Percentiles rank a stretch among this genome's conserved stretches.
Conservation (phyloP, 106 monocot genomes). For the Chionographis japonica region DNA sequence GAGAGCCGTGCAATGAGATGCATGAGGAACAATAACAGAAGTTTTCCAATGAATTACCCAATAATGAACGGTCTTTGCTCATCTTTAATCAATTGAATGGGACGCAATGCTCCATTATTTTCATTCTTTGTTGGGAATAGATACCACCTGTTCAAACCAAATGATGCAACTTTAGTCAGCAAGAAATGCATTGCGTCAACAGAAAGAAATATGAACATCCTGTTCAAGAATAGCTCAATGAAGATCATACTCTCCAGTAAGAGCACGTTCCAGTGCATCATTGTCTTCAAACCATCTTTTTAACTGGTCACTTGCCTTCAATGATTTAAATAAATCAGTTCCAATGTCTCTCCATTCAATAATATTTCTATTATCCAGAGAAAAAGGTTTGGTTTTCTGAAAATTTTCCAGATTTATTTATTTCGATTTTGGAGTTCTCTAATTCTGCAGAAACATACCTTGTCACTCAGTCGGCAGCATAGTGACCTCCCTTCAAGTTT, state of each 20-base stretch:
- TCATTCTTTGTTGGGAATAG: conserved; percentile 49
- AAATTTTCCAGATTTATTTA: not conserved
- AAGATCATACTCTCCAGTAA: conserved; percentile 85
- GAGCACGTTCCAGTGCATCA: conserved; percentile 87
- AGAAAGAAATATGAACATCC: not conserved
- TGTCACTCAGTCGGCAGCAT: conserved; percentile 80
- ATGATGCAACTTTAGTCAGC: not conserved
- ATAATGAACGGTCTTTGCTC: conserved; percentile 36
- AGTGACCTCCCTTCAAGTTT: conserved; percentile 86
- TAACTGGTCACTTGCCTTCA: conserved; percentile 87
- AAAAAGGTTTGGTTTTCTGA: too few relatives aligned
- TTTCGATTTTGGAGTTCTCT: not conserved
- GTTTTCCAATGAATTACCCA: conserved; percentile 35
- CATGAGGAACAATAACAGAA: not conserved
- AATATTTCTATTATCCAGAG: not conserved
- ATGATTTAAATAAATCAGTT: conserved; percentile 2
- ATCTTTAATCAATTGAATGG: conserved; percentile 66
- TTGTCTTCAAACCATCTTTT: conserved; percentile 95
- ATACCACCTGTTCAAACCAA: conserved; percentile 61
- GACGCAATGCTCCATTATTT: conserved; percentile 23
- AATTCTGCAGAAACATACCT: conserved; percentile 37
- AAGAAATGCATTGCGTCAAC: not conserved
- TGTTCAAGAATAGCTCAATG: not conserved
- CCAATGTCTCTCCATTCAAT: not conserved
- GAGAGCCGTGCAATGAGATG: not conserved